These are phyloP conservation scores for Magnaporthales sp. DNA, from an alignment of 2,329 filamentous ascomycete genomes.

Conservation along the genomic window DNA sequence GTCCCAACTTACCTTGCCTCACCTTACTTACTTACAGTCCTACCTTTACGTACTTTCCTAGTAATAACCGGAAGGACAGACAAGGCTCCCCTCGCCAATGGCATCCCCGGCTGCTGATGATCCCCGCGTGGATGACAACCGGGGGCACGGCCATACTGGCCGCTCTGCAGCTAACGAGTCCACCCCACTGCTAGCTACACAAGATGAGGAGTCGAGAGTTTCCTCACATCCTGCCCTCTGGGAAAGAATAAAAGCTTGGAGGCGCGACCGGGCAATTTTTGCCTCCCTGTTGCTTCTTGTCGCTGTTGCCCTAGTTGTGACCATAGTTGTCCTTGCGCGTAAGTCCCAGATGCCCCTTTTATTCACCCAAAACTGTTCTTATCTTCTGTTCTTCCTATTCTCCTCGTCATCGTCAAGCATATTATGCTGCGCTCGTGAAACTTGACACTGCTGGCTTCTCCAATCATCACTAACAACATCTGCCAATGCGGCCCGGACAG, in stretches of 20 bases:
- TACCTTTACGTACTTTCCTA: too few relatives aligned
- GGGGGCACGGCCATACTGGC: not conserved
- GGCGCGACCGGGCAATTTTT: not conserved
- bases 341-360: not conserved
- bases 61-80: constrained; percentile 14
- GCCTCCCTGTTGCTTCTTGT: not conserved
- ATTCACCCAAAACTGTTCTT: not conserved
- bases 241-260: constrained; percentile 3
- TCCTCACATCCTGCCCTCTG: not conserved
- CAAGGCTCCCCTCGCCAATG: not conserved
- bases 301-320: constrained; percentile 9
- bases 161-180: not conserved
- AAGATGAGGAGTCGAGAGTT: not conserved
- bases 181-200: constrained; percentile 1
- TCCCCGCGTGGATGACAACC: not conserved
- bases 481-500: not conserved
- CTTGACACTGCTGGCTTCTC: not conserved
- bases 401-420: not conserved
- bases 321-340: constrained; percentile 6
- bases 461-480: not conserved
- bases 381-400: not conserved
- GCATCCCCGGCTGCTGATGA: not conserved
- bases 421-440: not conserved
- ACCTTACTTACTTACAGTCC: too few relatives aligned
- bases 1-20: not conserved